Percentiles rank a stretch among this genome's conserved stretches.
phyloP scores from a whole-genome alignment of 179 eudicot genomes.

The Corrigiola litoralis region DNA sequence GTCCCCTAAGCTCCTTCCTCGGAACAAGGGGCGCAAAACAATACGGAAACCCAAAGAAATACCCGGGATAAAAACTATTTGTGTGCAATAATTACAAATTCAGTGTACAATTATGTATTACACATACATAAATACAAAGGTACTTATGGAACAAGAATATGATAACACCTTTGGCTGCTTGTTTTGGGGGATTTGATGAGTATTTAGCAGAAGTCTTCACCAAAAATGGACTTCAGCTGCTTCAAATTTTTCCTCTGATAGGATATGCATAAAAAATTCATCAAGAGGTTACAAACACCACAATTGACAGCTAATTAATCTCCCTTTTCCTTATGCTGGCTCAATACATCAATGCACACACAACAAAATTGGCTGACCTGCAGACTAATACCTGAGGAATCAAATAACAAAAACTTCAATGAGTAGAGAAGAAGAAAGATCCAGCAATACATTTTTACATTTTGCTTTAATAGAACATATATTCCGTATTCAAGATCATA shows the following conservation, averaged over 20 bases:
- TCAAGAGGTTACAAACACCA: conserved; percentile 6
- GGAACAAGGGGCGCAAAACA: background rate
- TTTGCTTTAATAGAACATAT: no score
- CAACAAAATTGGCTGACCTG: conserved; percentile 16
- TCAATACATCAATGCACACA: background rate
- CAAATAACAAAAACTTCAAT: background rate
- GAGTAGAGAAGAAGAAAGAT: no score
- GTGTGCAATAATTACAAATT: background rate
- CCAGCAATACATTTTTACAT: no score
- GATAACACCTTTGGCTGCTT: conserved; percentile 1
- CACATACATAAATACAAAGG: conserved; percentile 6
- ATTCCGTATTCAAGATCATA: no score
- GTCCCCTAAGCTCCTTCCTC: background rate
- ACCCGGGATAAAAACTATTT: background rate
- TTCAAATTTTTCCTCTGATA: background rate
- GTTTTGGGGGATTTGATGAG: background rate
- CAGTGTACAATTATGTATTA: background rate
- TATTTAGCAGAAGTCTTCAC: background rate
- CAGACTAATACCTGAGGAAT: background rate
- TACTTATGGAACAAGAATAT: background rate
- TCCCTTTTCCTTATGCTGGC: conserved; percentile 3
- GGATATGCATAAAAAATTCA: background rate
- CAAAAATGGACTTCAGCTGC: conserved; percentile 1
- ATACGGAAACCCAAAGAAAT: background rate
- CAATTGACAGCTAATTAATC: background rate